A percentile compares a stretch with the other conserved stretches of the same genome.
These are phyloP conservation scores for Coemansia sp. DNA, from an alignment of 192 early-diverging fungal genomes.

Conservation along the genomic window DNA sequence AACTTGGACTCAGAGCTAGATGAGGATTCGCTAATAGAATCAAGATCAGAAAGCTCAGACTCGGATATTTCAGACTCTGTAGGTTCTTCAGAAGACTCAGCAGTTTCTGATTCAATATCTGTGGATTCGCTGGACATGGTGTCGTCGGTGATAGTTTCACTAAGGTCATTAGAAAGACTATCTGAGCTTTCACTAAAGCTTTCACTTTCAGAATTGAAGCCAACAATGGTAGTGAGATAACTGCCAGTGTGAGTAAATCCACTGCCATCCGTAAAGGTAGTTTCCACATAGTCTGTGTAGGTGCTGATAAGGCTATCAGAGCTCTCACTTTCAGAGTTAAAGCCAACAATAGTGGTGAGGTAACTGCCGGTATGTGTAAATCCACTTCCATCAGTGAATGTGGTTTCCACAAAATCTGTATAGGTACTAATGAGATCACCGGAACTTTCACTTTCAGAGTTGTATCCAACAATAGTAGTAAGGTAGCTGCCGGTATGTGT, in stretches of 20 bases:
- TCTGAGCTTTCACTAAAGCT: not conserved
- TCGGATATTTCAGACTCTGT: not conserved
- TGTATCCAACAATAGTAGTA: too few species aligned
- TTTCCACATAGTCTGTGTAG: too few species aligned
- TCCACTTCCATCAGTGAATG: not conserved
- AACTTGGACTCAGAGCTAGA: not conserved
- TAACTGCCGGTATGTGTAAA: too few species aligned
- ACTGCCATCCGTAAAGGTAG: not conserved
- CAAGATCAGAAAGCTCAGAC: not conserved
- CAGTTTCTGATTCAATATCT: too few species aligned
- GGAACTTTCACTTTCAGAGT: slow-evolving; percentile 1
- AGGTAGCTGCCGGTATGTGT: too few species aligned
- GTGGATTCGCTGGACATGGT: not conserved
- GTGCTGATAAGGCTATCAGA: not conserved
- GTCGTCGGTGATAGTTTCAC: not conserved
- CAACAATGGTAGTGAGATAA: too few species aligned
- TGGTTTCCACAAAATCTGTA: too few species aligned
- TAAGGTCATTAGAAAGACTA: not conserved
- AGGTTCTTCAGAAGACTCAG: not conserved
- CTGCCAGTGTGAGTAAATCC: not conserved
- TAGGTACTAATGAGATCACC: too few species aligned
- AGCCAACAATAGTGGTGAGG: too few species aligned
- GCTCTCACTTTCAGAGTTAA: not conserved
- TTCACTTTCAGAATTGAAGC: not conserved
- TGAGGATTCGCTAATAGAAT: slow-evolving; percentile 3